Conservation (phyloP, 1,139 yeast species). For the Hemisphaericaspora lyxosophila region DNA sequence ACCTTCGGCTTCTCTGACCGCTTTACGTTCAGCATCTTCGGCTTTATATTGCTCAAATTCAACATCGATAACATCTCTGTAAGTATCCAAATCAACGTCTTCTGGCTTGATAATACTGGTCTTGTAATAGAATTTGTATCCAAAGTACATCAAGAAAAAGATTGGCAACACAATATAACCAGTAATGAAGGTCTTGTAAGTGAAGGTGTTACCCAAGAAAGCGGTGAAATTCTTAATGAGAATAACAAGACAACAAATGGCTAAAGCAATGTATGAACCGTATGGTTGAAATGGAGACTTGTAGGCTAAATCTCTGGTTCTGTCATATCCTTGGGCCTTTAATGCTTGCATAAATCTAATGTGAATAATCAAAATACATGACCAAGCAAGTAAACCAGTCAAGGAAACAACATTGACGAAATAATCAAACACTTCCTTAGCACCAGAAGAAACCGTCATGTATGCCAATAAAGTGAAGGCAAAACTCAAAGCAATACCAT, state of each 20-base stretch:
- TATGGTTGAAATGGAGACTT: slow-evolving; percentile 24
- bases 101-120: slow-evolving; percentile 27
- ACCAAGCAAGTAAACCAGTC: slow-evolving; percentile 42
- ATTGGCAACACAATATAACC: slow-evolving; percentile 34
- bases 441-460: slow-evolving; percentile 40
- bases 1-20: slow-evolving; percentile 46
- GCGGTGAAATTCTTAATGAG: slow-evolving; percentile 69
- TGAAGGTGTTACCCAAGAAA: slow-evolving; percentile 41
- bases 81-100: slow-evolving; percentile 33
- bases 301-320: slow-evolving; percentile 35
- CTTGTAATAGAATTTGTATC: slow-evolving; percentile 33
- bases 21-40: slow-evolving; percentile 29
- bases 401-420: slow-evolving; percentile 74
- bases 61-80: slow-evolving; percentile 54
- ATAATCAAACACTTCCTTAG: slow-evolving; percentile 58
- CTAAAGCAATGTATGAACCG: slow-evolving; percentile 38
- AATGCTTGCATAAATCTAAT: slow-evolving; percentile 20
- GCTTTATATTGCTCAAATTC: slow-evolving; percentile 47
- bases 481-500: slow-evolving; percentile 30
- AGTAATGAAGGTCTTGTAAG: slow-evolving; percentile 37
- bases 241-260: slow-evolving; percentile 40
- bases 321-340: slow-evolving; percentile 38
- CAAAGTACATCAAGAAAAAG: slow-evolving; percentile 36
- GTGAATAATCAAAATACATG: slow-evolving; percentile 31
- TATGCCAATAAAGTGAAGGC: slow-evolving; percentile 28